Evolutionary conservation across 2,329 filamentous ascomycete genomes (phyloP).

Genomic region (Ceratocystis variospora): DNA sequence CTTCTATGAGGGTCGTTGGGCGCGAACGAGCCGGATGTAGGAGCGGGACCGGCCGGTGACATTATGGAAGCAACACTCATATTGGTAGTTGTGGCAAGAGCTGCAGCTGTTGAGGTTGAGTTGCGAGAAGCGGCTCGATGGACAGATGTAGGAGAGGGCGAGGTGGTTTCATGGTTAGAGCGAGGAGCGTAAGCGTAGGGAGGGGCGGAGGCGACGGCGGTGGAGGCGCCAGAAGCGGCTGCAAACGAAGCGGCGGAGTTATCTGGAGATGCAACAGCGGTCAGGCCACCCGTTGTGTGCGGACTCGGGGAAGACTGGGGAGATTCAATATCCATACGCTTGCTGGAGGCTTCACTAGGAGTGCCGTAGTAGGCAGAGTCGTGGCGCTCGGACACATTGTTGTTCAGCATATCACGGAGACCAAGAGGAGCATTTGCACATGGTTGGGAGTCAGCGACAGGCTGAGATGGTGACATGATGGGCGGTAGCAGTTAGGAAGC

Average conservation of each 20-base stretch:
- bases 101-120: background rate
- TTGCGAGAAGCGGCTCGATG: constrained; percentile 31
- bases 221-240: background rate
- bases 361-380: constrained; percentile 19
- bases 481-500: background rate
- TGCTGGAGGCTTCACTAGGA: constrained; percentile 19
- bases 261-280: constrained; percentile 23
- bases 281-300: constrained; percentile 15
- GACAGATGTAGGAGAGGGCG: constrained; percentile 37
- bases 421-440: constrained; percentile 14
- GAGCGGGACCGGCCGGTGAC: constrained; percentile 43
- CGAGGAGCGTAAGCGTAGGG: background rate
- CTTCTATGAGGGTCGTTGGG: constrained; percentile 31
- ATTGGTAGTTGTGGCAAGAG: background rate
- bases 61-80: constrained; percentile 5
- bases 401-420: constrained; percentile 18
- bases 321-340: constrained; percentile 20
- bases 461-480: constrained; percentile 2
- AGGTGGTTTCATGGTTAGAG: constrained; percentile 17
- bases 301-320: constrained; percentile 19
- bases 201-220: constrained; percentile 2
- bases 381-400: constrained; percentile 13
- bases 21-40: constrained; percentile 49
- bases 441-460: background rate
- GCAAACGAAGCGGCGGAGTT: constrained; percentile 31